Evolutionary conservation across 441 rosid species (phyloP), one percentile per base, ranked within the genome.

Genomic region (Capsella rubella): DNA sequence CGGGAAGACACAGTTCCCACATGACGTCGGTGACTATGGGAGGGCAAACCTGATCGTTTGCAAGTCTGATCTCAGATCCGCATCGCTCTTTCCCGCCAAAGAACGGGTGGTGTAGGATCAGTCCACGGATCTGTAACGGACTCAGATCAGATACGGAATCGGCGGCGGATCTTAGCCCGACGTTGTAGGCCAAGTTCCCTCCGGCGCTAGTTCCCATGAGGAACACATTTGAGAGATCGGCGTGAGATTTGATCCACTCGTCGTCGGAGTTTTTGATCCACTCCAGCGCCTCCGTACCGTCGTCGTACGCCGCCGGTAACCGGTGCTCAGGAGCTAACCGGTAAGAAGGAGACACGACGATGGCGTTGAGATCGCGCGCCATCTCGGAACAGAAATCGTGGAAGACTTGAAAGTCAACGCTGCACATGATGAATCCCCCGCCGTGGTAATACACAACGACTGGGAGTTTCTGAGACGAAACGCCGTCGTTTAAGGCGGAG

Each of bases 201-300:
- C 95, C 89, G 0, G 86, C 83, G 50, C 90, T 87, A 0, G 59
- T n/a, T 2, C 95, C 92, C 88, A 79, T 81, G 2, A 89, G 73
- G 52, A 62, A 84, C 49, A 85, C 82, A 3, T 27, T 50, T 0
- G 72, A 54, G 34, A 77, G 51, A 64, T 86, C 90, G 6, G 67
- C 85, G 37, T 76, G 60, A 18, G 76, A 64, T 1, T 5, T 69
- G 35, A 87, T 53, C 88, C 88, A 86, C 5, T 57, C 83, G 0
- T 84, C 88, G 3, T 46, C 55, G 43, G 64, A 49, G 35, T 69
- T 42, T 69, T 56, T 64, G 27, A 87, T 72, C 81, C 81, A 83
- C 7, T 49, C 55, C 25, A 87, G 35, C 3, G 84, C 84, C n/a
- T 86, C 88, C 12, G 61, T 2, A 0, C 83, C 89, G 46, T 87